A percentile compares a stretch with the other conserved stretches of the same genome.
Evolutionary conservation across 331 rosid species (phyloP).

Genomic region (Malus hybrid): DNA sequence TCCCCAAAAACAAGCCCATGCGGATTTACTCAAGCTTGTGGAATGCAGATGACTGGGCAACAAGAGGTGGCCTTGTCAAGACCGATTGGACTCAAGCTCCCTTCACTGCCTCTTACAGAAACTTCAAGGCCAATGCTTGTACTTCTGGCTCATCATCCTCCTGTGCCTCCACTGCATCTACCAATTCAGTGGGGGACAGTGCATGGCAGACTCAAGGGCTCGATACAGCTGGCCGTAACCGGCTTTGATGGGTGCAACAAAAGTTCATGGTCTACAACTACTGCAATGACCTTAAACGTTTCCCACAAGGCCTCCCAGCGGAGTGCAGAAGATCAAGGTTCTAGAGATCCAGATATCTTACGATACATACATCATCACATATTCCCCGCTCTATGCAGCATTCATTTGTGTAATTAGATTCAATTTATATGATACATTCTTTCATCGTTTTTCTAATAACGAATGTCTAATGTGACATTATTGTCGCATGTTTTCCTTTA

Average conservation of each 20-base stretch:
- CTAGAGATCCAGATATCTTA: neutral
- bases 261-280: constrained; percentile 37
- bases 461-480: neutral
- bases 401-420: neutral
- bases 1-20: constrained; percentile 59
- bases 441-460: neutral
- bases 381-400: neutral
- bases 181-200: neutral
- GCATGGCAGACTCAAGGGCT: constrained; percentile 25
- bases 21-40: constrained; percentile 62
- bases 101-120: constrained; percentile 53
- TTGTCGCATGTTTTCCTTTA: neutral
- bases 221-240: constrained; percentile 30
- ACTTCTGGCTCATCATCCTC: constrained; percentile 14
- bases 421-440: neutral
- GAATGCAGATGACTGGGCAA: constrained; percentile 84
- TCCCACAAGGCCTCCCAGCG: constrained; percentile 18
- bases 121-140: constrained; percentile 49
- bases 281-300: constrained; percentile 23
- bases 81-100: constrained; percentile 69
- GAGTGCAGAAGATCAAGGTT: constrained; percentile 22
- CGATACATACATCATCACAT: neutral
- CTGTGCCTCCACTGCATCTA: constrained; percentile 2
- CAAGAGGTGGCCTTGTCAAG: constrained; percentile 70
- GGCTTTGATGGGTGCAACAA: constrained; percentile 39